Evolutionary conservation across 2,329 filamentous ascomycete species (phyloP).

Genomic region (Chaetomiaceae sp.): DNA sequence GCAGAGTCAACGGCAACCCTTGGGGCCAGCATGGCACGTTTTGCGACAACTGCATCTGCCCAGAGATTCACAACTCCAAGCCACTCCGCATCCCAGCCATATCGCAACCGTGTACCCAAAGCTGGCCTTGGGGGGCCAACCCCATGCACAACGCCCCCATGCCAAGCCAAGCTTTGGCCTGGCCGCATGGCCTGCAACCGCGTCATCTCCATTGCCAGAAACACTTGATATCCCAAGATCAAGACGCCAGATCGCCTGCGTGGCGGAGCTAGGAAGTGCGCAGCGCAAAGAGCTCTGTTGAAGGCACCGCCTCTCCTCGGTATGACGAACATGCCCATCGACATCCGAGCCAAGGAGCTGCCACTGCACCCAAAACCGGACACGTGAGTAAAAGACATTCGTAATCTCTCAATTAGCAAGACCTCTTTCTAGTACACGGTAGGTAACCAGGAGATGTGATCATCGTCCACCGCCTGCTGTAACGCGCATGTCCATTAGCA

Average conservation of each 20-base stretch:
- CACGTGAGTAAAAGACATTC: too few relatives aligned
- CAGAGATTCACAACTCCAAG: too few relatives aligned
- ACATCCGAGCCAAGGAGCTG: not conserved
- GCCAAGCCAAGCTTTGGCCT: not conserved
- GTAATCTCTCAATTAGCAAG: too few relatives aligned
- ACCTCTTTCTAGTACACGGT: too few relatives aligned
- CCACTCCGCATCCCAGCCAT: too few relatives aligned
- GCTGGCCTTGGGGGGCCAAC: not conserved
- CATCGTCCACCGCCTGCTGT: not conserved
- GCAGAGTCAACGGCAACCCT: too few relatives aligned
- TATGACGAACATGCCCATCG: not conserved
- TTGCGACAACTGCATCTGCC: too few relatives aligned
- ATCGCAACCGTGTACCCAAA: not conserved
- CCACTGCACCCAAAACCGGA: not conserved
- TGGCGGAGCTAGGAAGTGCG: not conserved
- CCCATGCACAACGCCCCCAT: too few relatives aligned
- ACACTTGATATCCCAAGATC: not conserved
- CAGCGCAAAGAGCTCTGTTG: not conserved
- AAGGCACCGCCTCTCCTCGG: not conserved
- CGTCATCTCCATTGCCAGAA: not conserved
- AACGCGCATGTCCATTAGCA: too few relatives aligned
- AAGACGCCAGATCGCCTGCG: not conserved
- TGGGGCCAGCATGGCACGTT: too few relatives aligned
- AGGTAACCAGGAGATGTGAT: constrained; percentile 7
- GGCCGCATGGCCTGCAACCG: not conserved